Base-by-base conservation (phyloP, 148 eudicot genomes). In the Vaccinium vitisidaea region DNA sequence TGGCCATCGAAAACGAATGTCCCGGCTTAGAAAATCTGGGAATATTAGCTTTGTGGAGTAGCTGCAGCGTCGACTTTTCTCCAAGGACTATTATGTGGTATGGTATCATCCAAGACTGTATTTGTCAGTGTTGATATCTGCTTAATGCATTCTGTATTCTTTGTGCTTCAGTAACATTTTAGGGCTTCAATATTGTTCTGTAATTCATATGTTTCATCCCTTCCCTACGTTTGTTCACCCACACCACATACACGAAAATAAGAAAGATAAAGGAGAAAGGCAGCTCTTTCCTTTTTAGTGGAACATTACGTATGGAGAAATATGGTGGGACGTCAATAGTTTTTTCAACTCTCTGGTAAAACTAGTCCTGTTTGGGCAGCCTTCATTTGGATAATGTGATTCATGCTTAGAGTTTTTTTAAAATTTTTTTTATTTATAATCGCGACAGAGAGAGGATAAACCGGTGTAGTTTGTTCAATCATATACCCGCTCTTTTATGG, bases 1-100 rank as follows among this genome's bases (percentile, higher is more conserved):
- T 18, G 84, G 88, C 63, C 99, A 96, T 86, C 91, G 98, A 18
- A 96, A 94, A 86, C 88, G 97, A 80, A 84, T 88, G 8, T 92
- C 89, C 49, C 85, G 91, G 54, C 89, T 93, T 11, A 88, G 75
- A 82, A 93, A 90, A 88, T 90, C 88, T 39, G 92, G 87, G 49
- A 55, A 75, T 70, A 81, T 83, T 78, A 43, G 61, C 80, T 71
- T 59, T 80, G 85, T 59, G 75, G 81, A 79, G 75, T 80, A 87
- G 73, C 46, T 55, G 81, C 81, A 79, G 63, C 53, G 15, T 55
- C 12, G 9, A 79, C 82, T 79, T 55, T 46, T 21, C 46, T 55
- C 81, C 32, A 79, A 55, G 80, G 23, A 48, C 58, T 23, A 25
- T 23, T 23, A 23, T 12, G 58, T 52, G 80, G 30, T 77, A 4